Evolutionary conservation across 2,329 filamentous ascomycete genomes (phyloP).

Genomic region (Clonostachys solani): DNA sequence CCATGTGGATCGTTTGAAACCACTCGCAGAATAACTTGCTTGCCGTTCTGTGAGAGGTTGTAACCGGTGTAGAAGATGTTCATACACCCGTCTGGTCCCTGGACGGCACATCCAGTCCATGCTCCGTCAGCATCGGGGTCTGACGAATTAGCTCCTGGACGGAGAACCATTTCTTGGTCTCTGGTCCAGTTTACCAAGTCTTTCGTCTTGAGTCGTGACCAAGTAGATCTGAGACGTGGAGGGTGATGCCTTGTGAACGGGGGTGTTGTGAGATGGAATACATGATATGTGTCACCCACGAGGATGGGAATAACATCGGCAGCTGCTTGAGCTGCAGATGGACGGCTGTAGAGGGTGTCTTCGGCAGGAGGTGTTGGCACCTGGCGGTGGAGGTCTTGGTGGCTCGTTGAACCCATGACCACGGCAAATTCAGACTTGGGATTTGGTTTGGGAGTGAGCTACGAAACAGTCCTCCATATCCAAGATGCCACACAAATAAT

Average conservation of each 20-base stretch:
- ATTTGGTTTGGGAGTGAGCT: too few species aligned
- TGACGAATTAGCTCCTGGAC: constrained; percentile 8
- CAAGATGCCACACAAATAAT: too few species aligned
- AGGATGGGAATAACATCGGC: constrained; percentile 28
- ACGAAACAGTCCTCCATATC: too few species aligned
- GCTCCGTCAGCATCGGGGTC: constrained; percentile 22
- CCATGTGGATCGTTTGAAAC: constrained; percentile 17
- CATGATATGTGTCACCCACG: constrained; percentile 26
- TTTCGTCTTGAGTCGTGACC: constrained; percentile 20
- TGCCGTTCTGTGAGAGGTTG: constrained; percentile 18
- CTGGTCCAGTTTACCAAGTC: constrained; percentile 22
- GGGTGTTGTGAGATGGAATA: constrained; percentile 26
- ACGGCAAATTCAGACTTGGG: too few species aligned
- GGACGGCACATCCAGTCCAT: constrained; percentile 26
- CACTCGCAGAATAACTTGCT: constrained; percentile 23
- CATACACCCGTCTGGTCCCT: constrained; percentile 21
- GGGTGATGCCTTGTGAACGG: constrained; percentile 24
- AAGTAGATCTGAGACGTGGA: constrained; percentile 20
- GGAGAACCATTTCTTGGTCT: constrained; percentile 14
- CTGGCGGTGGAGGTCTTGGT: constrained; percentile 8
- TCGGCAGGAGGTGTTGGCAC: constrained; percentile 10
- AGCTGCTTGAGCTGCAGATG: constrained; percentile 18
- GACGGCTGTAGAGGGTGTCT: constrained; percentile 15
- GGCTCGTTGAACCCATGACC: background rate
- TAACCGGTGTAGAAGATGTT: constrained; percentile 31